Percentiles rank a stretch among this genome's conserved stretches.
Conservation (phyloP, 169 alveolate species). For the Cyclospora cayetanensis region DNA sequence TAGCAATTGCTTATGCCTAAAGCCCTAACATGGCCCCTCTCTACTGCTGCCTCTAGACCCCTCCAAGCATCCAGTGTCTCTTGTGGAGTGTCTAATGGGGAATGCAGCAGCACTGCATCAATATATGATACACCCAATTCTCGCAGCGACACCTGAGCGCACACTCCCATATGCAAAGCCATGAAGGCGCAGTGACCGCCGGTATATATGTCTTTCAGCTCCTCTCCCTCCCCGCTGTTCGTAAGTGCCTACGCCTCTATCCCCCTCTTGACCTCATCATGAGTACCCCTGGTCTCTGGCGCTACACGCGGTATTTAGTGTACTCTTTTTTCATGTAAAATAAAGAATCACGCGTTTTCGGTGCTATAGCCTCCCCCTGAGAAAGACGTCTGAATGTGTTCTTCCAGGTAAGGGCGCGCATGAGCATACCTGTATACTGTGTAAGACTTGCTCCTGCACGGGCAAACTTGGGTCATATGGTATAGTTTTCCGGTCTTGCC, state of each 20-base stretch:
- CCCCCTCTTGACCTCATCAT: no score
- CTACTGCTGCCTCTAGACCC: slow-evolving; percentile 27
- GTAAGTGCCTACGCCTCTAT: no score
- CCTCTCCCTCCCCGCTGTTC: no score
- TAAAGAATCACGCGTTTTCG: no score
- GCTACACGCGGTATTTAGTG: no score
- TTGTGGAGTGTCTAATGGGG: slow-evolving; percentile 9
- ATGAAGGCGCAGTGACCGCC: no score
- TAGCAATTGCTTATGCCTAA: slow-evolving; percentile 52
- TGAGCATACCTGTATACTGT: slow-evolving; percentile 8
- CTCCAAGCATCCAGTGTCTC: slow-evolving; percentile 58
- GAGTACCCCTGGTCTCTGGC: no score
- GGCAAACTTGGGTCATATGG: slow-evolving; percentile 21
- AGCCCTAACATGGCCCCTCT: slow-evolving; percentile 1
- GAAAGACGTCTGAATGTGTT: background rate
- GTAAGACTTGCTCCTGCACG: background rate
- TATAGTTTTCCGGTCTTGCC: slow-evolving; percentile 13
- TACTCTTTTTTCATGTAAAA: no score
- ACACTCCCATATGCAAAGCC: no score
- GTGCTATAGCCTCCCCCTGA: no score
- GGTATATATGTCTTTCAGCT: no score
- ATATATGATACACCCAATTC: background rate
- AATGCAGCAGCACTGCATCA: slow-evolving; percentile 54
- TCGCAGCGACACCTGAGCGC: slow-evolving; percentile 20
- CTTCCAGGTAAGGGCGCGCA: no score